Conservation (phyloP, 352 stramenopile species). For the Blastocystis sp. region DNA sequence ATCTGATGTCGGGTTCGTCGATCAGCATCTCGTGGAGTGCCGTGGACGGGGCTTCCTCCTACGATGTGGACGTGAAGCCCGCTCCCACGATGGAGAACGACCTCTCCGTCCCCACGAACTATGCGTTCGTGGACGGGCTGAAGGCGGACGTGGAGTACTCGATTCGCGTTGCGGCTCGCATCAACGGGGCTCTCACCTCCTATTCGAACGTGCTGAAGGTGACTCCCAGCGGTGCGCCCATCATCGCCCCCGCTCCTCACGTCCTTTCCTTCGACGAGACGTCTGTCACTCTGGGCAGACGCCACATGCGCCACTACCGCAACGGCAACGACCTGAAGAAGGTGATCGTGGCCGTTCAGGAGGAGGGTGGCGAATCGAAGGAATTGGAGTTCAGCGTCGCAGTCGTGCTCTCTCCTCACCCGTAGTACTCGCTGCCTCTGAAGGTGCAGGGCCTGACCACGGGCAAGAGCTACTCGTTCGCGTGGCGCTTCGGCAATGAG, state of each 20-base stretch:
- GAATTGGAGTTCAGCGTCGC: constrained; percentile 39
- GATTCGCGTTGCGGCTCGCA: constrained; percentile 11
- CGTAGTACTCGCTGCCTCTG: constrained; percentile 46
- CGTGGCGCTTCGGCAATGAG: constrained; percentile 41
- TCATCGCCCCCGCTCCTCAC: constrained; percentile 56
- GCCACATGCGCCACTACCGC: constrained; percentile 41
- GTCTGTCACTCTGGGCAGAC: constrained; percentile 47
- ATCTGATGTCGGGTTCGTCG: constrained; percentile 53
- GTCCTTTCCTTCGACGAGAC: constrained; percentile 58
- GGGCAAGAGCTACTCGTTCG: constrained; percentile 38
- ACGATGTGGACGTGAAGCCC: constrained; percentile 7
- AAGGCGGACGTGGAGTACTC: constrained; percentile 5
- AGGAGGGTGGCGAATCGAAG: background rate
- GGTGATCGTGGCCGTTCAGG: constrained; percentile 5
- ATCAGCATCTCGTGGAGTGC: constrained; percentile 49
- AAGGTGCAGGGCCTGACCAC: background rate
- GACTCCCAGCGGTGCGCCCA: constrained; percentile 34
- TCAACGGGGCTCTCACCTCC: background rate
- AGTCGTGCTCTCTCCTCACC: background rate
- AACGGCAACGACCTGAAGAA: constrained; percentile 36
- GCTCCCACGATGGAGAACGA: constrained; percentile 42
- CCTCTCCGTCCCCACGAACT: constrained; percentile 27
- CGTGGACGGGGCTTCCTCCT: constrained; percentile 42
- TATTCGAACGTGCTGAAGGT: constrained; percentile 36
- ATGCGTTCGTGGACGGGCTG: constrained; percentile 53